phyloP scores from a whole-genome alignment of 1,139 yeast genomes.

The Debaryomycetaceae sp. region DNA sequence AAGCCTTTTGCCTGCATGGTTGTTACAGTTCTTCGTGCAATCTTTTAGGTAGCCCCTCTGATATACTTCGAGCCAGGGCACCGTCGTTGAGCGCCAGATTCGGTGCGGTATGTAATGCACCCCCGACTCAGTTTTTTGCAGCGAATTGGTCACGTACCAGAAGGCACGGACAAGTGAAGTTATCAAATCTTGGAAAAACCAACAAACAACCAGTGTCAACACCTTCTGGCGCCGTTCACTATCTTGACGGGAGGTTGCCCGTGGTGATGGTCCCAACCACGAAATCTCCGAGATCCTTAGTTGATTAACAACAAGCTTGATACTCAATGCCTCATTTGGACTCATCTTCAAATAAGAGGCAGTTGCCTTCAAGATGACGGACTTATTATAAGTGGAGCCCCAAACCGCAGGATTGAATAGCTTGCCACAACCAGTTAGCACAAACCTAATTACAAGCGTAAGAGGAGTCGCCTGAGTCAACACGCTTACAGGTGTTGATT shows the following conservation, averaged over 20 bases:
- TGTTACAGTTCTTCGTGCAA: background rate
- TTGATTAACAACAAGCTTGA: constrained; percentile 20
- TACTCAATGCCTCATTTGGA: constrained; percentile 23
- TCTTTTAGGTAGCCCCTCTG: constrained; percentile 6
- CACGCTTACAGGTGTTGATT: no score
- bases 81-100: constrained; percentile 50
- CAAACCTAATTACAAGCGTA: constrained; percentile 32
- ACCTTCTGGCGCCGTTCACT: constrained; percentile 23
- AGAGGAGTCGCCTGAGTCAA: constrained; percentile 21
- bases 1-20: background rate
- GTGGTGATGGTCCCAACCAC: constrained; percentile 41
- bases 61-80: constrained; percentile 39
- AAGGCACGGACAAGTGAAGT: constrained; percentile 46
- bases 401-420: constrained; percentile 51
- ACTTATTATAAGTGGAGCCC: constrained; percentile 53
- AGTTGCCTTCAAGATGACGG: constrained; percentile 32
- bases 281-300: constrained; percentile 35
- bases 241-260: constrained; percentile 33
- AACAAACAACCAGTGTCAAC: constrained; percentile 43
- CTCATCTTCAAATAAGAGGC: constrained; percentile 36
- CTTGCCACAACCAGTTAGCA: constrained; percentile 37
- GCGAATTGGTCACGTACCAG: constrained; percentile 66
- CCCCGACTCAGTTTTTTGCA: constrained; percentile 25
- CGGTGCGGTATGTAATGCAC: constrained; percentile 53
- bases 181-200: constrained; percentile 54